phyloP scores from a whole-genome alignment of 2,329 filamentous ascomycete genomes.

The Rachicladosporium sp. region DNA sequence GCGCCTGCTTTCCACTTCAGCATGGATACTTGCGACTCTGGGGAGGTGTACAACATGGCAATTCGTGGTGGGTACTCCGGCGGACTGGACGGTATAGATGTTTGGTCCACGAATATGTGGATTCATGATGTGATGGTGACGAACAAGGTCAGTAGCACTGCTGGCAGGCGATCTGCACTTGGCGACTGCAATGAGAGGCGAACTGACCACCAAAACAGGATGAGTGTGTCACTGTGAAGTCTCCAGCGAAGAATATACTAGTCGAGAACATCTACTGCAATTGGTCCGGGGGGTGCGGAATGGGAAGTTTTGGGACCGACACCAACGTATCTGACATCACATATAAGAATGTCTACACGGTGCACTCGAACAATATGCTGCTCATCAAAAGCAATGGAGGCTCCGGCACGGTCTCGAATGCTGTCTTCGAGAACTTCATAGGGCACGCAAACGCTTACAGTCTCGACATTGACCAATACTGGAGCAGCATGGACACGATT shows the following conservation, averaged over 20 bases:
- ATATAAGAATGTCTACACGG: constrained; percentile 48
- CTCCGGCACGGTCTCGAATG: constrained; percentile 39
- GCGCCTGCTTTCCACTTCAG: constrained; percentile 39
- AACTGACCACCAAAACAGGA: constrained; percentile 17
- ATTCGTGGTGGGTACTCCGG: constrained; percentile 41
- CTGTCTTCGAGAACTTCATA: constrained; percentile 46
- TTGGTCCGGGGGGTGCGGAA: constrained; percentile 45
- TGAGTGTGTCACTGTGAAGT: constrained; percentile 48
- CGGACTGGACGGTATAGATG: constrained; percentile 45
- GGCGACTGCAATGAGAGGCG: neutral
- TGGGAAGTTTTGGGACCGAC: constrained; percentile 41
- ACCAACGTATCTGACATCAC: constrained; percentile 40
- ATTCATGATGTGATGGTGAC: constrained; percentile 49
- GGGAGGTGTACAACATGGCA: constrained; percentile 44
- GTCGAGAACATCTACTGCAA: constrained; percentile 51
- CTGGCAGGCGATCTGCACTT: too few species aligned
- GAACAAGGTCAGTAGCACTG: constrained; percentile 35
- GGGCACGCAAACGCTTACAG: constrained; percentile 48
- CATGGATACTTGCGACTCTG: constrained; percentile 39
- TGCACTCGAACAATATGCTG: constrained; percentile 49
- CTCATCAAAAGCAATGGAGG: constrained; percentile 48
- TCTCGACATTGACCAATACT: constrained; percentile 43
- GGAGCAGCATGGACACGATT: constrained; percentile 31
- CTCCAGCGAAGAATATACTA: constrained; percentile 41
- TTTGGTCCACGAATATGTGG: constrained; percentile 44